Percentiles rank a stretch among this genome's conserved stretches.
Conservation (phyloP, 441 rosid species). For the Rhodomyrtus psidioides region DNA sequence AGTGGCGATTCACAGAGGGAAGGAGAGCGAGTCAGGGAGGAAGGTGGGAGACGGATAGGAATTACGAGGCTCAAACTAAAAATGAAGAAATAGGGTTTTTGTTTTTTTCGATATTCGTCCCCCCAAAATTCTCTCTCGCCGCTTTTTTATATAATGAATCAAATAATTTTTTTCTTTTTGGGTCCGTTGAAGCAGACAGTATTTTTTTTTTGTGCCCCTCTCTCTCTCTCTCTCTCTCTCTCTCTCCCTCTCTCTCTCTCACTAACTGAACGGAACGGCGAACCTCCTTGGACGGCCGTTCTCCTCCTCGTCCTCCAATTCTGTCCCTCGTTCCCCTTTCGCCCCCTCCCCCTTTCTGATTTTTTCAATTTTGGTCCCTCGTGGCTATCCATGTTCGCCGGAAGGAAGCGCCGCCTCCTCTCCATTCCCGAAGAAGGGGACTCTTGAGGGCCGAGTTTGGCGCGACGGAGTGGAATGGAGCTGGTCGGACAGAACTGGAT, state of each 20-base stretch:
- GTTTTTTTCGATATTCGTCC: neutral
- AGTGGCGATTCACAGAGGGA: neutral
- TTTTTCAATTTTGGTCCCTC: neutral
- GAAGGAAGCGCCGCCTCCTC: neutral
- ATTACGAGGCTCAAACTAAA: neutral
- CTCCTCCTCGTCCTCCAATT: neutral
- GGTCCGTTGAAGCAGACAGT: neutral
- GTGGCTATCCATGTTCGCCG: neutral
- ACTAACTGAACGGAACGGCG: neutral
- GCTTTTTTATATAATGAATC: too few species aligned
- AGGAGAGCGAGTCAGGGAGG: neutral
- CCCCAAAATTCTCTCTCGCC: neutral
- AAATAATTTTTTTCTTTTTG: too few species aligned
- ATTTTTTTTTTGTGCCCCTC: too few species aligned
- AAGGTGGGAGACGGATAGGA: constrained; percentile 13
- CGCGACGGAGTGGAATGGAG: neutral
- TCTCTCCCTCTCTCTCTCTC: accelerated
- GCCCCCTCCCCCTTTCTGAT: neutral
- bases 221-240: accelerated
- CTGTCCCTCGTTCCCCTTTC: neutral
- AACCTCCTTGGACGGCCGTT: neutral
- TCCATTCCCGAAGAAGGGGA: neutral
- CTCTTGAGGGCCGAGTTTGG: neutral
- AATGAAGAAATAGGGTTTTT: neutral
- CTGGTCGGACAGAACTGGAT: neutral